phyloP scores from a whole-genome alignment of 306 rosid species.

The Ormosia semicastrata region DNA sequence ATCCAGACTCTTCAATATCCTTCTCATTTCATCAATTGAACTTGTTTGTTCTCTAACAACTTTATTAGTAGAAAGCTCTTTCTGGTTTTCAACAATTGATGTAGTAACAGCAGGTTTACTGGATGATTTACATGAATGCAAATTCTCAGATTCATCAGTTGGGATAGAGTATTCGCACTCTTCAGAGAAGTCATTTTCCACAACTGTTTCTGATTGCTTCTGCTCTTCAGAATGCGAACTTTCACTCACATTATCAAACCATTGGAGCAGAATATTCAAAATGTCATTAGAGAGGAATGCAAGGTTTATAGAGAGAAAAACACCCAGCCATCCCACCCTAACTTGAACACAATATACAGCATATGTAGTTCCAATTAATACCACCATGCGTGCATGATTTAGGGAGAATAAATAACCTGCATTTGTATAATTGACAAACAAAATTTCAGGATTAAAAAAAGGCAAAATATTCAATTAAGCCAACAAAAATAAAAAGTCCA shows the following conservation, averaged over 20 bases:
- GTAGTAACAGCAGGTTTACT: conserved; percentile 53
- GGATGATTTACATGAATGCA: conserved; percentile 76
- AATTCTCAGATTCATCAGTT: conserved; percentile 59
- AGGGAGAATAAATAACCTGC: conserved; percentile 93
- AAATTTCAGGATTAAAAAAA: background rate
- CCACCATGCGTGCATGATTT: conserved; percentile 92
- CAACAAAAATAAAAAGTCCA: background rate
- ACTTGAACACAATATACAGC: conserved; percentile 84
- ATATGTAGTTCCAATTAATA: conserved; percentile 69
- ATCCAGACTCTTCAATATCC: conserved; percentile 64
- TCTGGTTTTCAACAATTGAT: conserved; percentile 47
- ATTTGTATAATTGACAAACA: conserved; percentile 27
- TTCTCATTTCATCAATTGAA: conserved; percentile 84
- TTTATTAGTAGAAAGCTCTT: conserved; percentile 56
- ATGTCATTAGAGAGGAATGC: conserved; percentile 85
- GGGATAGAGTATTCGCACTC: conserved; percentile 71
- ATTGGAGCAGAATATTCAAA: conserved; percentile 73
- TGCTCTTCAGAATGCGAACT: conserved; percentile 73
- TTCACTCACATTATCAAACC: conserved; percentile 86
- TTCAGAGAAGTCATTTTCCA: conserved; percentile 72
- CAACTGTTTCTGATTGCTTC: conserved; percentile 63
- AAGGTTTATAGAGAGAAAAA: conserved; percentile 77
- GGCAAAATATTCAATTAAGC: background rate
- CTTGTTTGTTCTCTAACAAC: conserved; percentile 54
- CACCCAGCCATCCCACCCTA: conserved; percentile 91